Evolutionary conservation across 2,329 filamentous ascomycete genomes (phyloP), one percentile per base, ranked within the genome.

Genomic region (Penicillium sp.): DNA sequence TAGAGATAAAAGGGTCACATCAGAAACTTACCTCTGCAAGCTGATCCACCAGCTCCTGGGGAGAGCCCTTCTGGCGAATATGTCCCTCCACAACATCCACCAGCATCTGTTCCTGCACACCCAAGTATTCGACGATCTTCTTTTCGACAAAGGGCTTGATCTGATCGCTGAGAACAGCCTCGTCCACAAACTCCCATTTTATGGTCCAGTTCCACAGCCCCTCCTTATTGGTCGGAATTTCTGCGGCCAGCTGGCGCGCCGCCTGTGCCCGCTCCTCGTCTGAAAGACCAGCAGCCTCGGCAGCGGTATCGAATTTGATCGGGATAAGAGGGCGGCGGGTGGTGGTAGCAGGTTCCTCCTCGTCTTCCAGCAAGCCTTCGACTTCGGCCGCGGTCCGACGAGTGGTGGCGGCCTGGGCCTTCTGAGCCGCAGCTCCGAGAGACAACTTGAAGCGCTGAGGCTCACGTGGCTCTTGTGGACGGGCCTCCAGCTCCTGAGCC

Each of bases 51-150:
- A 99, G 75, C 54, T 90, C 90, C 59, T 87, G 83, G n/a, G 95
- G 90, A 61, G 83, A 84, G 26, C 87, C 87, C 66, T 88, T 87
- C 66, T 87, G 87, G 62, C 88, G 85, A 61, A 99, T 79, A 75
- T 96, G 91, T 68, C 92, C 89, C 71, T 97, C 89, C 39, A 98
- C 91, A 44, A 95, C 88, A 71, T 96, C 93, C 31, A 99, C 92
- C 48, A 99, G 81, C 78, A 97, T 88, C 77, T 98, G 91, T 74
- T 99, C 95, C 76, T 98, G 92, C 56, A 99, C 90, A 58, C 96
- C 96, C 49, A 99, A 84, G 68, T 95, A 96, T 76, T 99, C 95
- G 59, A 99, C 89, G 65, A 98, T 91, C 83, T 98, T 99, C 84
- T 96, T 96, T 80, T 96, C 92, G 55, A 98, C 91, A 78, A 97